phyloP scores from a whole-genome alignment of 768 basidiomycete genomes.

The Gloeopeniophorella convolvens region DNA sequence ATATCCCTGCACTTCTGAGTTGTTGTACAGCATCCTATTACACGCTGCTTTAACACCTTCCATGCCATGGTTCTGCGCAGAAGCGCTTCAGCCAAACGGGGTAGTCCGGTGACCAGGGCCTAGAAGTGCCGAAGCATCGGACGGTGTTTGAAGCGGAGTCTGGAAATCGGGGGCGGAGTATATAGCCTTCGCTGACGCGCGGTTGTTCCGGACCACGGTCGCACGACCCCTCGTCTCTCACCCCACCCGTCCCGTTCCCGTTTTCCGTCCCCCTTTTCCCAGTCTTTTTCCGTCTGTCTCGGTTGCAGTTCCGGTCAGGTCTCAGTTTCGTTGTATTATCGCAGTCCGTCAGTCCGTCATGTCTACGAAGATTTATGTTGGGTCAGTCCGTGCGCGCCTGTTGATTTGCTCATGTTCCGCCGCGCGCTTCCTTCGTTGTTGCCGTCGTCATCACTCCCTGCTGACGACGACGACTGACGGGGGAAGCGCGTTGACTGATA shows the following conservation, averaged over 20 bases:
- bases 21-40: background rate
- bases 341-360: slow-evolving; percentile 43
- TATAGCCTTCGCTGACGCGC: slow-evolving; percentile 32
- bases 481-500: slow-evolving; percentile 42
- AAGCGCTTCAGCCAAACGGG: slow-evolving; percentile 11
- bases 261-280: slow-evolving; percentile 17
- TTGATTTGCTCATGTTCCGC: slow-evolving; percentile 35
- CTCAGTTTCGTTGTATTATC: slow-evolving; percentile 22
- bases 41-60: background rate
- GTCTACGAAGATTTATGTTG: slow-evolving; percentile 87
- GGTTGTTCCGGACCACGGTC: slow-evolving; percentile 3
- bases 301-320: slow-evolving; percentile 20
- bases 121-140: too few species aligned
- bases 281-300: slow-evolving; percentile 19
- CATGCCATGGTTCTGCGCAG: background rate
- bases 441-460: slow-evolving; percentile 43
- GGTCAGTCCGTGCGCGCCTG: slow-evolving; percentile 74
- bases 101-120: slow-evolving; percentile 3
- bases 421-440: too few species aligned
- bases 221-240: slow-evolving; percentile 7
- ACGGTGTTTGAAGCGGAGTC: slow-evolving; percentile 43
- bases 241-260: slow-evolving; percentile 18
- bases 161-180: slow-evolving; percentile 32
- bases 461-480: slow-evolving; percentile 10
- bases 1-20: background rate